phyloP scores from a whole-genome alignment of 169 alveolate genomes.

The Perkinsus olseni region DNA sequence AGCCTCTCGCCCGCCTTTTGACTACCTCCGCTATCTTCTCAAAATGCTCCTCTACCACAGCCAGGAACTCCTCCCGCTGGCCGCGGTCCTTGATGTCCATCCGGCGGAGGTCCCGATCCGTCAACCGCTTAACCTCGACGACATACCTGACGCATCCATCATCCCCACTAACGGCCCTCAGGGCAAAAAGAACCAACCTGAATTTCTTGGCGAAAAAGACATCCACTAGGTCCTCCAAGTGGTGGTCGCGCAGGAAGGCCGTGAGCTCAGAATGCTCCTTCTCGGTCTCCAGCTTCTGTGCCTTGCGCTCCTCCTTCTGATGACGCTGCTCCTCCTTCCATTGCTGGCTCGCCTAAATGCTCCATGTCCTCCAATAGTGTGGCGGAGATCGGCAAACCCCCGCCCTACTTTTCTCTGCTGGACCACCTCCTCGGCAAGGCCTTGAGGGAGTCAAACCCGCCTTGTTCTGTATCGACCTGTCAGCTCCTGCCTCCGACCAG shows the following conservation, averaged over 20 bases:
- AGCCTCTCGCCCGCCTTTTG: too few relatives aligned
- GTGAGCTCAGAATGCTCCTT: neutral
- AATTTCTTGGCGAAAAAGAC: neutral
- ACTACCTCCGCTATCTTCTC: neutral
- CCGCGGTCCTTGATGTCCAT: neutral
- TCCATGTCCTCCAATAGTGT: too few relatives aligned
- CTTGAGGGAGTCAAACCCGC: neutral
- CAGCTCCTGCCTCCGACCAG: neutral
- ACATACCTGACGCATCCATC: neutral
- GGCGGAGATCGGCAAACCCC: neutral
- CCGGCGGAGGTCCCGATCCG: neutral
- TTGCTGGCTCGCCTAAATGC: neutral
- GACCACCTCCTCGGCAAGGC: neutral
- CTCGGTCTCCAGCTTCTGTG: neutral
- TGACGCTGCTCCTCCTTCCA: neutral
- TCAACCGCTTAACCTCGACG: neutral
- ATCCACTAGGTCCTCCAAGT: neutral
- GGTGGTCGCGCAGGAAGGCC: neutral
- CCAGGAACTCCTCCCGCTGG: neutral
- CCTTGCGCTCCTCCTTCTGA: neutral
- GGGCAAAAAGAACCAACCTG: neutral
- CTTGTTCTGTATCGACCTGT: neutral
- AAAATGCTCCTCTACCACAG: neutral
- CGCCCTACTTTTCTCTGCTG: neutral
- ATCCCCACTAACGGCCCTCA: too few relatives aligned